Base-by-base conservation (phyloP, 352 stramenopile genomes). In the Detonula confervacea region DNA sequence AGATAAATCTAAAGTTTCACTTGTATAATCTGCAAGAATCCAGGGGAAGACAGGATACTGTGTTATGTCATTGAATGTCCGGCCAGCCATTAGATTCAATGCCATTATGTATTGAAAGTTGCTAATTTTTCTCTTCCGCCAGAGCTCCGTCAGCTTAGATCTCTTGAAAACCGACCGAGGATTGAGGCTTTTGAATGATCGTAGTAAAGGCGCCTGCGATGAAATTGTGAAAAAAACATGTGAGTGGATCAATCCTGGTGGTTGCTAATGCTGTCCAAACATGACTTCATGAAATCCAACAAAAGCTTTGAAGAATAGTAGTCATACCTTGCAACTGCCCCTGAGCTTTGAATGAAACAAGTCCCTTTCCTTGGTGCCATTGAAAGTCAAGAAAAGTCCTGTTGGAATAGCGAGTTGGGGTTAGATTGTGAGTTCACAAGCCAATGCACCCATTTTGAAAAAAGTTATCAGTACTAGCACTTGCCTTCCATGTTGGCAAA, bases 41-140 rank as follows among this genome's bases (percentile, higher is more conserved):
- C 98, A 99, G 14, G 97, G 98, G 73, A 99, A 99, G 7, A 99
- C 96, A 16, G 98, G 97, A 85, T 99, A 99, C 62, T 94, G 88
- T 18, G 96, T 98, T 42, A 97, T 89, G 75, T 97, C 94, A 77
- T 96, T 96, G 83, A 96, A 96, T 11, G 89, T 97, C 16, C 96
- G 79, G 9, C 96, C 96, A 4, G 96, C 95, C 66, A 98, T 95
- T 5, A 96, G 95, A 82, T 98, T 98, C n/a, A 98, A 86, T 30
- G 96, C 91, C 95, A 98, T 98, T 20, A 98, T 87, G 68, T 98
- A 98, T 57, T 98, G 95, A 61, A 98, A 99, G 66, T 96, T 97
- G 56, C 80, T 92, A 35, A 97, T 95, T 71, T 94, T 90, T 51
- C 92, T 75, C 70, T 89, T 86, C 0, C 65, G 69, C 93, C 95